phyloP scores from a whole-genome alignment of 2,329 filamentous ascomycete species.

The Colletotrichum lentis region DNA sequence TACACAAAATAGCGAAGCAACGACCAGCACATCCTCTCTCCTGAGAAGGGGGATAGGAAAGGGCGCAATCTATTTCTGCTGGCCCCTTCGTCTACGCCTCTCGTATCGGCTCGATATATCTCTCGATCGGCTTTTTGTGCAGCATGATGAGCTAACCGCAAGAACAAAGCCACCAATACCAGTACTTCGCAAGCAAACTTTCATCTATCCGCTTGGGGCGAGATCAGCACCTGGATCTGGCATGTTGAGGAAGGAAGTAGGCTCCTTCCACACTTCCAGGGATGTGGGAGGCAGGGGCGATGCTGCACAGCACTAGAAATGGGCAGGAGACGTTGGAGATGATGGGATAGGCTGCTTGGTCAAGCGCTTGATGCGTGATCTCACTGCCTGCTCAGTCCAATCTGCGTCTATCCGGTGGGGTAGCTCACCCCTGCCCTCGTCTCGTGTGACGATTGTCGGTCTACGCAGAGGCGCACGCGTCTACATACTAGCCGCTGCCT shows the following conservation, averaged over 20 bases:
- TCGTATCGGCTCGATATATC: constrained; percentile 15
- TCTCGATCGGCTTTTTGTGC: background rate
- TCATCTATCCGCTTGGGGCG: constrained; percentile 1
- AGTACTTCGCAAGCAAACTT: constrained; percentile 27
- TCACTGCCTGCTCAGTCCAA: background rate
- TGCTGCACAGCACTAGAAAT: background rate
- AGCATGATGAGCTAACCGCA: constrained; percentile 15
- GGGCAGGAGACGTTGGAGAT: background rate
- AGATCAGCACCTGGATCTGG: constrained; percentile 16
- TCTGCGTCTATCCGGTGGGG: background rate
- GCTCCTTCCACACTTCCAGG: background rate
- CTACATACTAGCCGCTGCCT: background rate
- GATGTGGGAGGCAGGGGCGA: background rate
- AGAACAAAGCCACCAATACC: constrained; percentile 27
- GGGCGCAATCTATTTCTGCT: no score
- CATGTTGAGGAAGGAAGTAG: background rate
- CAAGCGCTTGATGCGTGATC: constrained; percentile 6
- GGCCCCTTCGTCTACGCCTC: background rate
- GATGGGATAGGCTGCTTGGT: background rate
- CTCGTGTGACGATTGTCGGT: background rate
- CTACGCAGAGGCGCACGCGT: background rate
- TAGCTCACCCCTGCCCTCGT: constrained; percentile 8
- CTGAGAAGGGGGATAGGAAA: no score
- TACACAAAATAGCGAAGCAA: no score
- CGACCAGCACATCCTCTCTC: no score